Conservation (phyloP, 805 yeast species). For the Wickerhamiella siamensis region DNA sequence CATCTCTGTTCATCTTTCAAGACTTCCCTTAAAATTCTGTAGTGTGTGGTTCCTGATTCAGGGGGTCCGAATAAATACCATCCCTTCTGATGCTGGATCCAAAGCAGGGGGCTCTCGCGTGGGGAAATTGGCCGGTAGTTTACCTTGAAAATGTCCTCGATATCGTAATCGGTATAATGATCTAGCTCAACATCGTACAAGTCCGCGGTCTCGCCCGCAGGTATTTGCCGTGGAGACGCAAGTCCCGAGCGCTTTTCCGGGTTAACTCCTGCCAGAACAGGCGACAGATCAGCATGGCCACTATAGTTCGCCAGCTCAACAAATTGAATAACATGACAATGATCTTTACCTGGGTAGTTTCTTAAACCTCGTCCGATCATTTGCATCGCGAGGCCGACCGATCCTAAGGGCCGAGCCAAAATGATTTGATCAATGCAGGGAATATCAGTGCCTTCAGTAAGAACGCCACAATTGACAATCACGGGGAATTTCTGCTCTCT, state of each 20-base stretch:
- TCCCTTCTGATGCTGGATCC: slow-evolving; percentile 6
- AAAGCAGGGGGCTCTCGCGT: slow-evolving; percentile 7
- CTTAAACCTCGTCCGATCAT: slow-evolving; percentile 89
- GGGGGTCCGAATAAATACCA: slow-evolving; percentile 10
- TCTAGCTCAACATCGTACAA: background rate
- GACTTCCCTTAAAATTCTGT: background rate
- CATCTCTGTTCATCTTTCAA: background rate
- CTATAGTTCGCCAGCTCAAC: slow-evolving; percentile 5
- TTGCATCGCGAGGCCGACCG: slow-evolving; percentile 57
- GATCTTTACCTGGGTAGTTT: slow-evolving; percentile 40
- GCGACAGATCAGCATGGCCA: slow-evolving; percentile 74
- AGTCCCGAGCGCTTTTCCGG: background rate
- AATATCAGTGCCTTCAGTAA: slow-evolving; percentile 91
- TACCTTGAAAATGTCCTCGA: background rate
- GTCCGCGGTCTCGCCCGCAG: background rate
- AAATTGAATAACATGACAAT: slow-evolving; percentile 46
- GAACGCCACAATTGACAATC: slow-evolving; percentile 72
- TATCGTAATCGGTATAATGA: background rate
- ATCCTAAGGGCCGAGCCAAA: slow-evolving; percentile 67
- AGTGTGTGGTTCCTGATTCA: background rate
- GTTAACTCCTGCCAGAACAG: slow-evolving; percentile 63
- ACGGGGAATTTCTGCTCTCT: slow-evolving; percentile 50
- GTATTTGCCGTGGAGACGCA: background rate
- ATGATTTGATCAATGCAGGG: slow-evolving; percentile 76
- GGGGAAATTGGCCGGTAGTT: slow-evolving; percentile 10